Percentiles rank a stretch among this genome's conserved stretches.
Evolutionary conservation across 768 basidiomycete species (phyloP).

Genomic region (Gelatoporia subvermispora): DNA sequence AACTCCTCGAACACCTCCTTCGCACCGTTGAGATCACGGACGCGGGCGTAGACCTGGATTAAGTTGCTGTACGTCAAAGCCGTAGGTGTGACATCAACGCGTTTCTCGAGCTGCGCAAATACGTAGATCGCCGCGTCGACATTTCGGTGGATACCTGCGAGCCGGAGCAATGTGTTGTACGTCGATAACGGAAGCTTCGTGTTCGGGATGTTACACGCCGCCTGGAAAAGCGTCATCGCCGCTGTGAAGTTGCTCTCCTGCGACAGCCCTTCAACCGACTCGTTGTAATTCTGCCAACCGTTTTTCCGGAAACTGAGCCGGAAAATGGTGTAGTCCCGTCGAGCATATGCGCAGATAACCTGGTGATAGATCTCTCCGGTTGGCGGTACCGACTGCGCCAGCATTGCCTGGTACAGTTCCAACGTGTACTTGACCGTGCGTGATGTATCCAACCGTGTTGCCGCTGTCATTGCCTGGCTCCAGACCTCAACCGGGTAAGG

Average conservation of each 20-base stretch:
- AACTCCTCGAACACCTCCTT: conserved; percentile 65
- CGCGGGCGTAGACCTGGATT: conserved; percentile 52
- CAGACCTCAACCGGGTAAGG: too few relatives aligned
- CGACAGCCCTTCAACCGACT: too few relatives aligned
- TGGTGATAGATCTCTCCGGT: conserved; percentile 55
- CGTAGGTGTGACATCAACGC: conserved; percentile 27
- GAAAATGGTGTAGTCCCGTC: conserved; percentile 64
- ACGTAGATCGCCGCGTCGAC: conserved; percentile 59
- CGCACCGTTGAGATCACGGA: conserved; percentile 42
- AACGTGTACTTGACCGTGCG: conserved; percentile 41
- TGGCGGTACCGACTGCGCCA: conserved; percentile 56
- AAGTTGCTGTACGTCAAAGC: conserved; percentile 47
- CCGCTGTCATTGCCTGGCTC: too few relatives aligned
- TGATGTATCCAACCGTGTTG: too few relatives aligned
- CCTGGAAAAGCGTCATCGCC: conserved; percentile 71
- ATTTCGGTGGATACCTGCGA: conserved; percentile 53
- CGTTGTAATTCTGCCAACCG: conserved; percentile 8
- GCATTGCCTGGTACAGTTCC: conserved; percentile 69
- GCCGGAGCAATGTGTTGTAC: conserved; percentile 55
- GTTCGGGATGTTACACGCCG: conserved; percentile 37
- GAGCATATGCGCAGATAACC: conserved; percentile 57
- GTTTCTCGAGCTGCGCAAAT: conserved; percentile 56
- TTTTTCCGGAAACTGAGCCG: conserved; percentile 38
- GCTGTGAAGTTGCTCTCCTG: conserved; percentile 65
- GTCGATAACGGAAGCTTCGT: conserved; percentile 31